Base-by-base conservation (phyloP, 140 eudicot genomes). In the Erigeron philadelphicus region DNA sequence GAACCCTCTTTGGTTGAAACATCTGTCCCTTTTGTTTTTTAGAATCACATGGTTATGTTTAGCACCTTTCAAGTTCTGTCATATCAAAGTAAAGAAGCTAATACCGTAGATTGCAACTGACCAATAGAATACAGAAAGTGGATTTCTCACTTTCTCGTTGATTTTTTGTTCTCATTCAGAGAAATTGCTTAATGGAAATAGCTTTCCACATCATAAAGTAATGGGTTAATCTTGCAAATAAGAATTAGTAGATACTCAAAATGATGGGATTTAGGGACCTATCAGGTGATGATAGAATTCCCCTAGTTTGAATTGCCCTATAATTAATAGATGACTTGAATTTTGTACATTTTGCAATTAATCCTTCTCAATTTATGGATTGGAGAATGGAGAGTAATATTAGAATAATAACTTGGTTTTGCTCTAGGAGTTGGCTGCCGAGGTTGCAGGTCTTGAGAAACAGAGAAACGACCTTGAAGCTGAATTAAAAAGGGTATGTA, bases 391-490 rank as follows among this genome's bases (percentile, higher is more conserved):
- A 4, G 38, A 31, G 38, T 31, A 31, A 31, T 31, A 31, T 31
- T 31, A 31, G 38, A 31, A 31, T 31, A 31, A 31, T 50, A 12
- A 42, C 17, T 77, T 38, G 45, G 44, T n/a, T 64, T 12, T 40
- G 66, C 41, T 72, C 3, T 68, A 84, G 88, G 88, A 84, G 63
- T 72, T 84, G 77, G 79, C 78, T 66, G 80, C 84, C 60, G 87
- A 83, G 77, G 87, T 80, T 49, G 84, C 87, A 53, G 80, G 80
- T 52, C 84, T 83, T 6, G 84, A 83, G 76, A 83, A 83, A 78
- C 82, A 83, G 77, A 76, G 87, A 83, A 73, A 76, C 70, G 84
- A 83, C 11, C 87, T 83, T 66, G 87, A 83, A 76, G 84, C 87
- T 74, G 87, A 81, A 80, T 17, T 83, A 54, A 83, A 83, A 75